Conservation (phyloP, 2,329 filamentous ascomycete genomes). For the Aspergillus floridensis region DNA sequence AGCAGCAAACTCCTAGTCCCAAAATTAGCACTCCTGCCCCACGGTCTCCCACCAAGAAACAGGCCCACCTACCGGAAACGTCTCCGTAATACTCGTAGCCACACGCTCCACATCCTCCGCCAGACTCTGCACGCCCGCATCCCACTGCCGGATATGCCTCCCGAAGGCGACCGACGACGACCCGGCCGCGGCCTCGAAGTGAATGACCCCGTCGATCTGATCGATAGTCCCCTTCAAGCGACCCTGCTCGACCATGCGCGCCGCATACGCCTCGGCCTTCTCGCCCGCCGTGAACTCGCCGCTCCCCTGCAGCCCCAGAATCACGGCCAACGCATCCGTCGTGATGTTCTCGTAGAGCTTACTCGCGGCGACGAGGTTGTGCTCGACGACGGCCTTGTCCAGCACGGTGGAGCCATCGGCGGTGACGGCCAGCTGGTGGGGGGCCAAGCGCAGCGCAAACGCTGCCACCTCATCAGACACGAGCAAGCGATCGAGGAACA, state of each 20-base stretch:
- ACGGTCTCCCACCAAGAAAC: background rate
- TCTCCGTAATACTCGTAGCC: slow-evolving; percentile 73
- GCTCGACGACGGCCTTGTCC: slow-evolving; percentile 89
- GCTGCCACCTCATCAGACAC: slow-evolving; percentile 77
- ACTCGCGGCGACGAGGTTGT: slow-evolving; percentile 87
- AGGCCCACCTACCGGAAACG: slow-evolving; percentile 64
- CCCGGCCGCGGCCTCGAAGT: slow-evolving; percentile 65
- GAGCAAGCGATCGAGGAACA: slow-evolving; percentile 87
- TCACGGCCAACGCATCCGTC: slow-evolving; percentile 69
- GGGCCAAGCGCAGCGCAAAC: slow-evolving; percentile 75
- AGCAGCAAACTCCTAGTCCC: slow-evolving; percentile 32
- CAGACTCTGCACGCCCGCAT: slow-evolving; percentile 79
- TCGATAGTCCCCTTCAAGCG: slow-evolving; percentile 86
- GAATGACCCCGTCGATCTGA: slow-evolving; percentile 84
- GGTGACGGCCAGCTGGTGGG: slow-evolving; percentile 87
- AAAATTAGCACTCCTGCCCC: slow-evolving; percentile 1
- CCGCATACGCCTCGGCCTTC: slow-evolving; percentile 86
- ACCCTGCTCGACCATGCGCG: slow-evolving; percentile 93
- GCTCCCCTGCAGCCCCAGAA: slow-evolving; percentile 68
- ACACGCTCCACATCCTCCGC: slow-evolving; percentile 88
- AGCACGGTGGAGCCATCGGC: slow-evolving; percentile 90
- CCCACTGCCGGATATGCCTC: slow-evolving; percentile 79
- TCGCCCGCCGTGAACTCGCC: slow-evolving; percentile 54
- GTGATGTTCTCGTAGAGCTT: slow-evolving; percentile 74
- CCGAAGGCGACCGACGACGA: slow-evolving; percentile 59